Evolutionary conservation across 2,329 filamentous ascomycete species (phyloP), one percentile per base, ranked within the genome.

Genomic region (Colletotrichum sp.): DNA sequence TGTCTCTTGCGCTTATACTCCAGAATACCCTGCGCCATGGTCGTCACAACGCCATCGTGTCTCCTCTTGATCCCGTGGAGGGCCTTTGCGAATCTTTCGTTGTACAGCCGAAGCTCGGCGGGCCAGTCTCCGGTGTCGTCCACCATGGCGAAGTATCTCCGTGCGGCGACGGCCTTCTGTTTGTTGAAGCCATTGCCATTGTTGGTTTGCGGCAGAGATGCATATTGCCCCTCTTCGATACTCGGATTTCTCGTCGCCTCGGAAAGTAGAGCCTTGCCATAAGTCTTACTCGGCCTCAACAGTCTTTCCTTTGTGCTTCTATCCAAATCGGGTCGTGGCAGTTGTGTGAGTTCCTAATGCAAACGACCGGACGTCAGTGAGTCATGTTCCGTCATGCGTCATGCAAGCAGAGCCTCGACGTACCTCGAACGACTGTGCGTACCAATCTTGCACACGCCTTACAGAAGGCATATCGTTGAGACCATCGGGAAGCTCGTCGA

Each of bases 371-470:
- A 69, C 28, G 66, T 69, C 64, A 74, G 60, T 67, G 68, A 70
- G 71, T 77, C 71, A 70, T 70, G 43, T 58, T 43, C 27, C 71
- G 34, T 36, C 55, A 69, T 75, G 66, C 60, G 62, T 61, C 25
- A 69, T 70, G 55, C 71, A 28, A 52, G 58, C 16, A 66, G 55
- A 62, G 65, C 9, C 28, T 69, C n/a, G 60, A 83, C 91, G 80
- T 91, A 98, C 96, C 92, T 99, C 97, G 82, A 99, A 99, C 67
- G 97, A 99, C 88, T 99, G 97, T 78, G 96, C 97, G 85, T 99
- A 99, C 97, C 97, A 99, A 82, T 98, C 96, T 84, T 96, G 94
- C 79, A 99, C 97, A 82, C 94, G 95, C 84, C 94, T 93, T 79
- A 99, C 98, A 13, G 97, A 98, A 52, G 96, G 95, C 97, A 99